A percentile compares a stretch with the other conserved stretches of the same genome.
These are phyloP conservation scores for Colletotrichum simmondsii DNA, from an alignment of 2,329 filamentous ascomycete genomes.

Conservation along the genomic window DNA sequence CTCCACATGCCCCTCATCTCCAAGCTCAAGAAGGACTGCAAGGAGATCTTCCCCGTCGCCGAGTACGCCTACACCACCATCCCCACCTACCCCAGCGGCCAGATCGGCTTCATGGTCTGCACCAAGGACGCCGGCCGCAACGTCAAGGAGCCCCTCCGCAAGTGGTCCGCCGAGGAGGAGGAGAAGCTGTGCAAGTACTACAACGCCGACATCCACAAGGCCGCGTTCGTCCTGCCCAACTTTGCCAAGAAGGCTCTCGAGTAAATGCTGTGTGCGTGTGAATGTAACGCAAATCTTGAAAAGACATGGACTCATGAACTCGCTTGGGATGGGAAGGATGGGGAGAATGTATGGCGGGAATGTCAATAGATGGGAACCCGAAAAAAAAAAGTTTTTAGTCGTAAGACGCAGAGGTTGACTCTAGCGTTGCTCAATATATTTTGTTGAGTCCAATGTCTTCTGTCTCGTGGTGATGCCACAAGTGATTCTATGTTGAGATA, in stretches of 20 bases:
- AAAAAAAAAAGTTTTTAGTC: slow-evolving; percentile 18
- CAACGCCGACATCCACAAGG: slow-evolving; percentile 96
- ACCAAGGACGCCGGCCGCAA: slow-evolving; percentile 90
- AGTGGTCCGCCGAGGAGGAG: slow-evolving; percentile 88
- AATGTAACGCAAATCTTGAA: neutral
- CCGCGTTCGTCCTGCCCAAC: slow-evolving; percentile 90
- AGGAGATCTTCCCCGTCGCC: slow-evolving; percentile 94
- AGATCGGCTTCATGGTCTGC: slow-evolving; percentile 99
- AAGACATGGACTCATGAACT: neutral
- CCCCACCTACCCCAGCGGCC: slow-evolving; percentile 97
- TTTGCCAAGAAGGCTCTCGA: slow-evolving; percentile 85
- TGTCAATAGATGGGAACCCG: neutral
- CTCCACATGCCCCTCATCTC: slow-evolving; percentile 94
- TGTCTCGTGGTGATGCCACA: neutral
- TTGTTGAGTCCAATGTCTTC: slow-evolving; percentile 3
- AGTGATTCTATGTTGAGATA: neutral
- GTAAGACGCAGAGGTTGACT: slow-evolving; percentile 6
- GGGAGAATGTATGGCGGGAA: neutral
- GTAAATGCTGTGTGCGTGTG: slow-evolving; percentile 45
- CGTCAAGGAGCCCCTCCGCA: slow-evolving; percentile 85
- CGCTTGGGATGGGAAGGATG: neutral
- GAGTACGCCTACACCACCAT: slow-evolving; percentile 99
- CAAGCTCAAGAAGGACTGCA: slow-evolving; percentile 96
- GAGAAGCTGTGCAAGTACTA: slow-evolving; percentile 95
- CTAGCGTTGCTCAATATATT: slow-evolving; percentile 21